These are phyloP conservation scores for Panellus pusillus DNA, from an alignment of 768 basidiomycete genomes.

Conservation along the genomic window DNA sequence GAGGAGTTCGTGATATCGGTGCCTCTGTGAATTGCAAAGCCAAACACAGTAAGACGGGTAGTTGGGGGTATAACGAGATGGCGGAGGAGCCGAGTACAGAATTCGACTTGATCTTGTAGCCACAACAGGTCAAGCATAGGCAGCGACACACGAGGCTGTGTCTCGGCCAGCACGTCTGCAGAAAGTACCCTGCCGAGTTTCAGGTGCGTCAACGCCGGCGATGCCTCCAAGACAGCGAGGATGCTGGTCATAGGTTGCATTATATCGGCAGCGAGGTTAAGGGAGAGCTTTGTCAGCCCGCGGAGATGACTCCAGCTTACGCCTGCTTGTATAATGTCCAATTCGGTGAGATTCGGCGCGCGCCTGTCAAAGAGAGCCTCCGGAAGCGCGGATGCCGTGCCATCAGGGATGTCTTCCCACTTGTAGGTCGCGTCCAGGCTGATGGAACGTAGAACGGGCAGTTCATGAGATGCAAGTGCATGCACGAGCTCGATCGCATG, in stretches of 20 bases:
- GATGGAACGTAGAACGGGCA: not conserved
- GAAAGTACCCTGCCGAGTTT: not conserved
- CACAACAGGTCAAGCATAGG: not conserved
- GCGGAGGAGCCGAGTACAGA: not conserved
- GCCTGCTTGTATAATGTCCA: not conserved
- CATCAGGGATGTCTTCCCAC: not conserved
- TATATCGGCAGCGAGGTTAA: not conserved
- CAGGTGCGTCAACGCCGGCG: not conserved
- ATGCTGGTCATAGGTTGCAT: not conserved
- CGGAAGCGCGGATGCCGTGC: not conserved
- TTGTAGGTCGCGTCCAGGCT: not conserved
- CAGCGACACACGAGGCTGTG: not conserved
- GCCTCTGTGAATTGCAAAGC: not conserved
- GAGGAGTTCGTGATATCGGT: not conserved
- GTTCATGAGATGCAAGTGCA: not conserved
- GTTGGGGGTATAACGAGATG: not conserved
- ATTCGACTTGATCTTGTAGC: not conserved
- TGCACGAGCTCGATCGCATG: not conserved
- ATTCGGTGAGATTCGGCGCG: not conserved
- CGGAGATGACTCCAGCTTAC: not conserved
- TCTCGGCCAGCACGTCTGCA: no score
- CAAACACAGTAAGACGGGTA: not conserved
- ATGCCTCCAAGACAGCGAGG: not conserved
- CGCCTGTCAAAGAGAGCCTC: not conserved
- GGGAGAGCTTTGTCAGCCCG: not conserved